A percentile compares a stretch with the other conserved stretches of the same genome.
Conservation (phyloP, 768 basidiomycete species). For the Calocera viscosa region DNA sequence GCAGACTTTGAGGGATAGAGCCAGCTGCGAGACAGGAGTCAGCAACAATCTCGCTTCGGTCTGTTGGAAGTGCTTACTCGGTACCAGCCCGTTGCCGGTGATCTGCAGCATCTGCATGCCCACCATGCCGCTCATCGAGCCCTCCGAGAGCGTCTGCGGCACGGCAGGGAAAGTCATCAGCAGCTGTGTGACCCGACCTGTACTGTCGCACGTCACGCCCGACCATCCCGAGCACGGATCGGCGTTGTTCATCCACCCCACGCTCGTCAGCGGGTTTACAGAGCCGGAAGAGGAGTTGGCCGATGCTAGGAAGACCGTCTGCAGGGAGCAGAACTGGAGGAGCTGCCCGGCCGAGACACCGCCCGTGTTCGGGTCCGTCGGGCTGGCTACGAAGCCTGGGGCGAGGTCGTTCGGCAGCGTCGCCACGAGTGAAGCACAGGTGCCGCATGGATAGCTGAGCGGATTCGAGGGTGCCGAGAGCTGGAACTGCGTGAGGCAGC, state of each 20-base stretch:
- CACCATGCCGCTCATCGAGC: slow-evolving; percentile 31
- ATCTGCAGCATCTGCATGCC: slow-evolving; percentile 31
- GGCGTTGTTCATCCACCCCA: slow-evolving; percentile 36
- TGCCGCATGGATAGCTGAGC: slow-evolving; percentile 35
- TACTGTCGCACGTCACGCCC: slow-evolving; percentile 35
- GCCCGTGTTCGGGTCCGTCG: slow-evolving; percentile 26
- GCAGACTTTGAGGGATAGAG: slow-evolving; percentile 13
- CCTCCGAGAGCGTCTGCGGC: slow-evolving; percentile 34
- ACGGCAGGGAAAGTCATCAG: slow-evolving; percentile 38
- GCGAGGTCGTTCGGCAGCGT: slow-evolving; percentile 27
- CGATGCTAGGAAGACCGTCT: slow-evolving; percentile 34
- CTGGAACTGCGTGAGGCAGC: slow-evolving; percentile 37
- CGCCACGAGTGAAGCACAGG: slow-evolving; percentile 34
- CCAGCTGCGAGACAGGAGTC: slow-evolving; percentile 27
- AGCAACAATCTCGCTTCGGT: neutral
- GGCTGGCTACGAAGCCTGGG: slow-evolving; percentile 19
- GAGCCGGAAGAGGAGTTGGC: slow-evolving; percentile 17
- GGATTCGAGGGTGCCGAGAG: slow-evolving; percentile 36
- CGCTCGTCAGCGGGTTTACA: slow-evolving; percentile 33
- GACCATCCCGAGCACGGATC: slow-evolving; percentile 36
- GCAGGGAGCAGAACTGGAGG: slow-evolving; percentile 39
- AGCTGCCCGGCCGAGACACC: slow-evolving; percentile 29
- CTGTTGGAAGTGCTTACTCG: slow-evolving; percentile 27
- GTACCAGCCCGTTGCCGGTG: slow-evolving; percentile 33
- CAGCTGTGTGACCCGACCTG: slow-evolving; percentile 34